Conservation (phyloP, 1,139 yeast genomes). For the Candida buenavistaensis region DNA sequence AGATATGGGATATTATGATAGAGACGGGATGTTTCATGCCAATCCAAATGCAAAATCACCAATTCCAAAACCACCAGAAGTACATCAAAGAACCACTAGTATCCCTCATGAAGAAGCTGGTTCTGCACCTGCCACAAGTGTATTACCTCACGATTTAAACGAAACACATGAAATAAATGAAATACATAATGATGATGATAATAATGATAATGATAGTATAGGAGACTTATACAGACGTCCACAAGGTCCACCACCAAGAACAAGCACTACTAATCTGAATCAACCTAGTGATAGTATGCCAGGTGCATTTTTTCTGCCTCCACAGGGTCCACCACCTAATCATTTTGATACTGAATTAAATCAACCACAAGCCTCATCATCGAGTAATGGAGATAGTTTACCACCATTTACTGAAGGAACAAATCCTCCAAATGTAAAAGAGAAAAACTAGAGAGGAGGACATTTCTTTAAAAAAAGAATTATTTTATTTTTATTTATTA, state of each 20-base stretch:
- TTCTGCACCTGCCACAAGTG: neutral
- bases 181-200: too few relatives aligned
- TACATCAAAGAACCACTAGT: constrained; percentile 1
- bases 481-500: too few relatives aligned
- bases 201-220: constrained; percentile 1
- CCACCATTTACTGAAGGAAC: neutral
- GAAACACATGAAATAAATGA: neutral
- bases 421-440: constrained; percentile 1
- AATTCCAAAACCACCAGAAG: neutral
- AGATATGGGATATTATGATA: constrained; percentile 83
- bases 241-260: constrained; percentile 1
- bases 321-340: neutral
- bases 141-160: neutral
- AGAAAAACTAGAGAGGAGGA: neutral
- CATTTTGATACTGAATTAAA: too few relatives aligned
- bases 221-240: constrained; percentile 1
- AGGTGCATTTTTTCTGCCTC: neutral
- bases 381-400: constrained; percentile 1
- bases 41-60: constrained; percentile 15
- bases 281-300: neutral
- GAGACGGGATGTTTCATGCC: constrained; percentile 55
- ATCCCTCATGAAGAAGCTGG: neutral
- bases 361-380: neutral
- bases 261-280: neutral
- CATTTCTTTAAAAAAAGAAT: too few relatives aligned